Evolutionary conservation across 2,329 filamentous ascomycete species (phyloP).

Genomic region (Aspergillus nomiae): DNA sequence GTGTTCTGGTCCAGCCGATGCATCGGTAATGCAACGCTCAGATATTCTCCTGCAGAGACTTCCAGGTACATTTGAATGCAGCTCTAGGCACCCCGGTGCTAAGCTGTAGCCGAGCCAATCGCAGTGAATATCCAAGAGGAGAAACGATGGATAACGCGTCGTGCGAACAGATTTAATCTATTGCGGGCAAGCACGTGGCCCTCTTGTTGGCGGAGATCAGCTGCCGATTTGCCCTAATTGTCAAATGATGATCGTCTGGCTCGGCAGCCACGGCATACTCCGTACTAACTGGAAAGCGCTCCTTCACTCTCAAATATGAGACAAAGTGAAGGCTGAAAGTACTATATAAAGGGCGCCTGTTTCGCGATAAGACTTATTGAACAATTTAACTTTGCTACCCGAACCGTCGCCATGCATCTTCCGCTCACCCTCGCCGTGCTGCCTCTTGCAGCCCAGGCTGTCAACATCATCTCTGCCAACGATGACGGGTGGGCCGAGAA

Average conservation of each 20-base stretch:
- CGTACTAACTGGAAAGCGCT: neutral
- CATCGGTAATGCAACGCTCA: neutral
- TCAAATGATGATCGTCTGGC: neutral
- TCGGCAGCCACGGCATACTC: neutral
- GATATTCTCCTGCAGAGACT: neutral
- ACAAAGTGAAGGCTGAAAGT: neutral
- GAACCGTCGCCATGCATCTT: conserved; percentile 25
- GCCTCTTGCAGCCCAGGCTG: conserved; percentile 27
- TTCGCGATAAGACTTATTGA: neutral
- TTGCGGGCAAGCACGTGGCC: neutral
- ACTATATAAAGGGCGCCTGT: neutral
- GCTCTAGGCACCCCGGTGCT: neutral
- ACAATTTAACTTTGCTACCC: neutral
- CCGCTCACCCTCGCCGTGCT: conserved; percentile 23
- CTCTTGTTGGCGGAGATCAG: neutral
- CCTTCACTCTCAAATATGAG: neutral
- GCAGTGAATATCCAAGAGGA: neutral
- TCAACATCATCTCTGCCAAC: conserved; percentile 66
- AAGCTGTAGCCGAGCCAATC: neutral
- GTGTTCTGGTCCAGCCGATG: neutral
- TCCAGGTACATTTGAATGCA: neutral
- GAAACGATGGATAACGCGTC: neutral
- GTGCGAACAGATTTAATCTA: neutral
- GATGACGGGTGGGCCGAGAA: conserved; percentile 75
- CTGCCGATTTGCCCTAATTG: neutral